Evolutionary conservation across 2,329 filamentous ascomycete species (phyloP).

Genomic region (Paraconiothyrium brasiliense): DNA sequence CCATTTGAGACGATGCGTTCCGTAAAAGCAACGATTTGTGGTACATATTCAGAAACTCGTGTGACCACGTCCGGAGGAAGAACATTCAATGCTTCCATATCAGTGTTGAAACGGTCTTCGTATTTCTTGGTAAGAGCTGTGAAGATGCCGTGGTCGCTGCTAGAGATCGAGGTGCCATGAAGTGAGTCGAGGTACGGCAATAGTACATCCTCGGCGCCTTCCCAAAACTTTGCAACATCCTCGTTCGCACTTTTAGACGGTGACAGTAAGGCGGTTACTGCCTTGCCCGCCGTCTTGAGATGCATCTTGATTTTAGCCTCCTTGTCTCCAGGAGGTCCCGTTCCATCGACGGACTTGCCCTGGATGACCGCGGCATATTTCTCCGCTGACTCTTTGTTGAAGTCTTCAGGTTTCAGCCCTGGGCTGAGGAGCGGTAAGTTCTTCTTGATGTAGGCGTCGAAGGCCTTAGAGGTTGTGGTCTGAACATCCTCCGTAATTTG

Average conservation of each 20-base stretch:
- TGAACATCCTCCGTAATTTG: conserved; percentile 56
- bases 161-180: conserved; percentile 65
- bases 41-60: conserved; percentile 90
- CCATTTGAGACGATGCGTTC: conserved; percentile 83
- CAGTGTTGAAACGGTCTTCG: conserved; percentile 86
- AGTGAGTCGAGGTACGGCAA: conserved; percentile 81
- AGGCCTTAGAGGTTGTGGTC: conserved; percentile 61
- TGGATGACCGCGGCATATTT: conserved; percentile 64
- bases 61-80: conserved; percentile 83
- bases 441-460: conserved; percentile 69
- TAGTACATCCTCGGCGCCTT: conserved; percentile 73
- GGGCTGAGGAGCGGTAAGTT: conserved; percentile 67
- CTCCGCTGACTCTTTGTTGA: conserved; percentile 58
- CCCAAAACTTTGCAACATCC: conserved; percentile 61
- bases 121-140: conserved; percentile 85
- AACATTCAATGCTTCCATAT: conserved; percentile 88
- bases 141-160: conserved; percentile 78
- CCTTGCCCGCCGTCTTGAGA: conserved; percentile 68
- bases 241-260: conserved; percentile 41
- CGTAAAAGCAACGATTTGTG: conserved; percentile 86
- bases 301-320: conserved; percentile 94
- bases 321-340: conserved; percentile 71
- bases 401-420: conserved; percentile 57
- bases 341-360: conserved; percentile 64
- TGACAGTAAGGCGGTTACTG: conserved; percentile 60